A percentile compares a stretch with the other conserved stretches of the same genome.
Conservation (phyloP, 768 basidiomycete genomes). For the Trametes coccinea region DNA sequence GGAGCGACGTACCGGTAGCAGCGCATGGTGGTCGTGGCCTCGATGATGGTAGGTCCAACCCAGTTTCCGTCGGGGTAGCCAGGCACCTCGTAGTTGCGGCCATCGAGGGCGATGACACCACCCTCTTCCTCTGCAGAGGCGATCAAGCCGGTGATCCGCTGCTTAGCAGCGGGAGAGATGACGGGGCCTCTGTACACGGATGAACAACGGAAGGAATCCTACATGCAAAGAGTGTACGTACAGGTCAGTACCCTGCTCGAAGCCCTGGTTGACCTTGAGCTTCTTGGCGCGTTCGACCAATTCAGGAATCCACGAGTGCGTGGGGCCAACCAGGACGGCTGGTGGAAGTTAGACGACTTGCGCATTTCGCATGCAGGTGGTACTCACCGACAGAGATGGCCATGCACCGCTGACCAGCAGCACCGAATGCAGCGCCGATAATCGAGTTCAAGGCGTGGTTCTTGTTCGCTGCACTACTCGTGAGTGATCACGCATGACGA, state of each 20-base stretch:
- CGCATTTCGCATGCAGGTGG: neutral
- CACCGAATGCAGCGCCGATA: conserved; percentile 92
- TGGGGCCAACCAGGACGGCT: conserved; percentile 83
- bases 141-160: conserved; percentile 74
- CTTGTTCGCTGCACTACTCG: conserved; percentile 66
- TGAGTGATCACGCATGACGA: neutral
- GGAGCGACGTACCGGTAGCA: conserved; percentile 71
- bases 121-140: conserved; percentile 76
- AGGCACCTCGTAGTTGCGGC: conserved; percentile 65
- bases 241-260: conserved; percentile 84
- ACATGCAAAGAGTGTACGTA: conserved; percentile 40
- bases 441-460: conserved; percentile 91
- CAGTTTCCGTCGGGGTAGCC: conserved; percentile 90
- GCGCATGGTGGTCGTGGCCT: conserved; percentile 79
- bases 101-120: conserved; percentile 85
- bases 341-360: neutral
- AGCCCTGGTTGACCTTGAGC: conserved; percentile 86
- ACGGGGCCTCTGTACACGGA: conserved; percentile 59
- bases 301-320: conserved; percentile 81
- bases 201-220: neutral
- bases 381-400: conserved; percentile 83
- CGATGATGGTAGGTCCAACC: conserved; percentile 88
- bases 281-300: conserved; percentile 77
- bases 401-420: conserved; percentile 98
- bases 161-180: conserved; percentile 81